phyloP scores from a whole-genome alignment of 1,284 basidiomycete genomes.

The Sporisorium reilianum region DNA sequence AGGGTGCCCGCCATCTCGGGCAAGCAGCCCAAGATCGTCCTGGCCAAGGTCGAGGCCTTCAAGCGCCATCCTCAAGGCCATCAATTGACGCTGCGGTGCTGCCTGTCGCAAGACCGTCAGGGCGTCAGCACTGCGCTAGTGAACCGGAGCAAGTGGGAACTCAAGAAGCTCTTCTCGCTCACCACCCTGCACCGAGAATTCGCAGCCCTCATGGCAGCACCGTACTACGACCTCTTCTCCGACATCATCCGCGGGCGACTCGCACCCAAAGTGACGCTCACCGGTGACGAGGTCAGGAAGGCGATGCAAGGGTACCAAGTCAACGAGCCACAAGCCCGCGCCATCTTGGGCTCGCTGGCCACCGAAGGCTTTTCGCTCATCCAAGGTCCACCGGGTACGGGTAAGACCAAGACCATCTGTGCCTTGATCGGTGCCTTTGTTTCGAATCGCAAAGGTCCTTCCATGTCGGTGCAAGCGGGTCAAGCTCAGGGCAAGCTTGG shows the following conservation, averaged over 20 bases:
- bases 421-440: constrained; percentile 89
- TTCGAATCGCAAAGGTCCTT: constrained; percentile 69
- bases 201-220: constrained; percentile 83
- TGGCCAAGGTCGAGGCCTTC: constrained; percentile 85
- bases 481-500: constrained; percentile 30
- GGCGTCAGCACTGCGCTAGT: constrained; percentile 69
- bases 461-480: constrained; percentile 41
- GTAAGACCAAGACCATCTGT: constrained; percentile 98
- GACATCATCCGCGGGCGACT: constrained; percentile 79
- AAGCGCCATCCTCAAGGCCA: constrained; percentile 73
- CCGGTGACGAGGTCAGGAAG: constrained; percentile 71
- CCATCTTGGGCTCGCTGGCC: constrained; percentile 81
- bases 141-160: constrained; percentile 78
- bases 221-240: constrained; percentile 82
- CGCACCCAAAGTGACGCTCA: constrained; percentile 72
- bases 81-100: constrained; percentile 71
- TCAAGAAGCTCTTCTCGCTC: constrained; percentile 87
- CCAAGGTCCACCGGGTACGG: constrained; percentile 98
- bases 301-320: constrained; percentile 81
- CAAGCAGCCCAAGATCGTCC: constrained; percentile 71
- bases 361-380: constrained; percentile 89
- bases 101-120: constrained; percentile 70
- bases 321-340: constrained; percentile 94
- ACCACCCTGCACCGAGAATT: constrained; percentile 94
- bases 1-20: constrained; percentile 82